Base-by-base conservation (phyloP, 257 asterid species). In the Solanum rostratum region DNA sequence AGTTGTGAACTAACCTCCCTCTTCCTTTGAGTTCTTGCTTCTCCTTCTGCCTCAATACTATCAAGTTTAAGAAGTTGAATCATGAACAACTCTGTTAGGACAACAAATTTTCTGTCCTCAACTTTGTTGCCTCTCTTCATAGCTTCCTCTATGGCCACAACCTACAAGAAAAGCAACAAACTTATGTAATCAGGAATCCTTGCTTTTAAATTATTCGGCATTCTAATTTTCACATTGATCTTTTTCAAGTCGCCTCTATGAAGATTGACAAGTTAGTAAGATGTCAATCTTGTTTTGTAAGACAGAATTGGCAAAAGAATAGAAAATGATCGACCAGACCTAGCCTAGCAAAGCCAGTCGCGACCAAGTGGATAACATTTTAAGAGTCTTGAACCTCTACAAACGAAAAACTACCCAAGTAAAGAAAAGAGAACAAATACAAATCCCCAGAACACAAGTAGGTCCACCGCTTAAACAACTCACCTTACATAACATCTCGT, bases 51-150 rank as follows among this genome's bases (percentile, higher is more conserved):
- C 52, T 83, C 84, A 79, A 85, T 88, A 46, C 86, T 57, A 80
- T 88, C 90, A 62, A 88, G 84, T 69, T 63, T 83, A 69, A 88
- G 86, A 81, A 88, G 66, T 70, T 85, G 86, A 76, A 83, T 70
- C 88, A 88, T 88, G 7, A 88, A 79, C 85, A 83, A 85, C 81
- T 88, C 90, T 30, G 85, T 69, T 50, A 88, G 57, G 43, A 85
- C 85, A 4, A 79, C 43, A 83, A 88, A 83, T 16, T 88, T 87
- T 68, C 68, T 79, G 15, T 88, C 88, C 66, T 60, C 65, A 39
- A 88, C 74, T 39, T 20, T 69, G 3, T 5, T 29, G 1, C 90
- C 87, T 30, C 52, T 88, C 39, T 85, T 50, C 85, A 85, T 14
- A 68, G 81, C 83, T 50, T 29, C 50, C 84, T 83, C 90, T 68